Evolutionary conservation across 2,329 filamentous ascomycete species (phyloP).

Genomic region (Aspergillus novoparasiticus): DNA sequence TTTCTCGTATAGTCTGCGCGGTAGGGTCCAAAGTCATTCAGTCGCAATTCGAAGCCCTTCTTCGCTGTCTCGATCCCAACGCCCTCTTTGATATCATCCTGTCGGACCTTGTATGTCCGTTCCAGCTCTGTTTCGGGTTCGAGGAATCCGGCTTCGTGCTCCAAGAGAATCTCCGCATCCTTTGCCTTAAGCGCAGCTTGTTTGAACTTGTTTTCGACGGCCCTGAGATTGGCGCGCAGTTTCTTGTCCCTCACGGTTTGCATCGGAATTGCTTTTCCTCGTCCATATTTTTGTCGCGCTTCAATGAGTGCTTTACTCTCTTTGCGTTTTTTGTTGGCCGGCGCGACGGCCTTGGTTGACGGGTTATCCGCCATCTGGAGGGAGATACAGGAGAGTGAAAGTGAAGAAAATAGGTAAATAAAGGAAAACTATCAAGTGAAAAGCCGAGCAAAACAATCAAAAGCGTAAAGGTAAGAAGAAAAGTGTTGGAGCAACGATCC

Average conservation of each 20-base stretch:
- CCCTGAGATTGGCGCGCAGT: constrained; percentile 75
- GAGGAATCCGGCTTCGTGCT: constrained; percentile 82
- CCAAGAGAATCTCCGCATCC: constrained; percentile 91
- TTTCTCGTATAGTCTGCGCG: constrained; percentile 86
- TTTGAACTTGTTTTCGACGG: constrained; percentile 79
- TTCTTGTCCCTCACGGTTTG: constrained; percentile 86
- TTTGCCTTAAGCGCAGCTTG: constrained; percentile 81
- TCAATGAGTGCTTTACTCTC: constrained; percentile 44
- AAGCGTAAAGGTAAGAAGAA: neutral
- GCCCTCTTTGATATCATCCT: constrained; percentile 76
- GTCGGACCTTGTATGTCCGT: constrained; percentile 86
- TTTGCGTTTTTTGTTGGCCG: constrained; percentile 38
- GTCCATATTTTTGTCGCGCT: constrained; percentile 78
- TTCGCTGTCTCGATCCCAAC: constrained; percentile 83
- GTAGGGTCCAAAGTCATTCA: constrained; percentile 84
- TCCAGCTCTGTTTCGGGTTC: constrained; percentile 88
- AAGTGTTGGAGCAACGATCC: neutral
- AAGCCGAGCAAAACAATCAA: neutral
- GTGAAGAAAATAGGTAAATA: neutral
- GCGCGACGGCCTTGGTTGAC: constrained; percentile 30
- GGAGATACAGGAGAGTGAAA: constrained; percentile 10
- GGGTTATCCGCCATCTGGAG: constrained; percentile 33
- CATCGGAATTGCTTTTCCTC: constrained; percentile 73
- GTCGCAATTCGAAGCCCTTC: constrained; percentile 87
- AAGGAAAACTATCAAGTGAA: neutral